Evolutionary conservation across 768 basidiomycete genomes (phyloP).

Genomic region (Tricholoma matsutake): DNA sequence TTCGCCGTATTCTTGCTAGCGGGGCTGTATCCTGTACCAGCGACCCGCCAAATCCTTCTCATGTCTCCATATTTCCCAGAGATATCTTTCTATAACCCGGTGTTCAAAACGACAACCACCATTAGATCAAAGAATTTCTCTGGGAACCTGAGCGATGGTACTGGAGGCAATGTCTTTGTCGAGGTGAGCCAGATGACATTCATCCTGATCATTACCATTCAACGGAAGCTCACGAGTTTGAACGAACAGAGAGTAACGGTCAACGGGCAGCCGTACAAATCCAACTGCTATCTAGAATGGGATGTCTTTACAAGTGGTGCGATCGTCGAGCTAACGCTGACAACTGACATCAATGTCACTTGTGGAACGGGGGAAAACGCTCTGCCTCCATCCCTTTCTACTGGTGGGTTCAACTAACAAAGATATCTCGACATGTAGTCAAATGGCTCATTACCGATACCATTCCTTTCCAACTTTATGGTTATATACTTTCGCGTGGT

Average conservation of each 20-base stretch:
- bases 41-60: constrained; percentile 55
- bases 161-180: constrained; percentile 33
- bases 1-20: constrained; percentile 57
- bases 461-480: neutral
- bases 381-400: constrained; percentile 61
- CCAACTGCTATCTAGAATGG: constrained; percentile 66
- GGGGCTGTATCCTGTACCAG: constrained; percentile 62
- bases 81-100: constrained; percentile 60
- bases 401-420: constrained; percentile 50
- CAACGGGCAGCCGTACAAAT: constrained; percentile 55
- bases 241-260: constrained; percentile 50
- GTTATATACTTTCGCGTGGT: neutral
- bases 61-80: constrained; percentile 61
- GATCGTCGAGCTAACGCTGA: constrained; percentile 52
- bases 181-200: constrained; percentile 35
- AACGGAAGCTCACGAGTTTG: neutral
- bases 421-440: neutral
- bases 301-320: constrained; percentile 55
- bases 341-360: constrained; percentile 47
- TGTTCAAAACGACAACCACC: constrained; percentile 53
- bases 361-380: constrained; percentile 47
- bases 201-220: neutral
- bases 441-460: neutral
- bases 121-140: constrained; percentile 40
- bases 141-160: neutral